Evolutionary conservation across 2,329 filamentous ascomycete genomes (phyloP).

Genomic region (Fragosphaeria purpurea): DNA sequence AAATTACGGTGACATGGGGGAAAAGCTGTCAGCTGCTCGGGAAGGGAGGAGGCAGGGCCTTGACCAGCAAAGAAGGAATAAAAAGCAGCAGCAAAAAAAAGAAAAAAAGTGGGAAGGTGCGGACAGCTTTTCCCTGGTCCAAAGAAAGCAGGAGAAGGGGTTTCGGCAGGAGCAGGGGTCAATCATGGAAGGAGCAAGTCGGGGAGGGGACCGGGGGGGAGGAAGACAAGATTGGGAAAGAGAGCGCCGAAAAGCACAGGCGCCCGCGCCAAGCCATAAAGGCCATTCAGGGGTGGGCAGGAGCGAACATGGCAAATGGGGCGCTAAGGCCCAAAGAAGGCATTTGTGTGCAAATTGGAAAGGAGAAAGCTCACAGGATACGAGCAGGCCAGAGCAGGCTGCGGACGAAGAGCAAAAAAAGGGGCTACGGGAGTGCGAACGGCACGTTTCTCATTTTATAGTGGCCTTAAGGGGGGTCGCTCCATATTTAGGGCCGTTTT

Average conservation of each 20-base stretch:
- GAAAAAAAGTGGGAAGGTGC: conserved; percentile 9
- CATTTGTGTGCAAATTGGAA: background rate
- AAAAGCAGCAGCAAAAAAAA: background rate
- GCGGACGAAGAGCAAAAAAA: background rate
- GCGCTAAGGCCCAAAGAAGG: background rate
- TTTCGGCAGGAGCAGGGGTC: background rate
- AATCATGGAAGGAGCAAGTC: background rate
- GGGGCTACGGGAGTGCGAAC: no score
- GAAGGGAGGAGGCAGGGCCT: no score
- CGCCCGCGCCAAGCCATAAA: background rate
- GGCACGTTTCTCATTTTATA: no score
- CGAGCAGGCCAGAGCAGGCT: background rate
- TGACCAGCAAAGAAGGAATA: background rate
- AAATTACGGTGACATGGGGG: no score
- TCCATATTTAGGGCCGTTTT: no score
- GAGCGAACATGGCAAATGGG: background rate
- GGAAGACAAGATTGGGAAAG: conserved; percentile 1
- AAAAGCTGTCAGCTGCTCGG: no score
- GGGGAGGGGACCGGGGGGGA: background rate
- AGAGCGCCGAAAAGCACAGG: conserved; percentile 4
- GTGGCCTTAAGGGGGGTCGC: no score
- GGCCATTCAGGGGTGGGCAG: background rate
- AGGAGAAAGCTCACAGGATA: background rate
- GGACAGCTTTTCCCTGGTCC: background rate
- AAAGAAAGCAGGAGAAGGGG: background rate